Conservation (phyloP, 345 rosid species). For the Leavenworthia alabamica region DNA sequence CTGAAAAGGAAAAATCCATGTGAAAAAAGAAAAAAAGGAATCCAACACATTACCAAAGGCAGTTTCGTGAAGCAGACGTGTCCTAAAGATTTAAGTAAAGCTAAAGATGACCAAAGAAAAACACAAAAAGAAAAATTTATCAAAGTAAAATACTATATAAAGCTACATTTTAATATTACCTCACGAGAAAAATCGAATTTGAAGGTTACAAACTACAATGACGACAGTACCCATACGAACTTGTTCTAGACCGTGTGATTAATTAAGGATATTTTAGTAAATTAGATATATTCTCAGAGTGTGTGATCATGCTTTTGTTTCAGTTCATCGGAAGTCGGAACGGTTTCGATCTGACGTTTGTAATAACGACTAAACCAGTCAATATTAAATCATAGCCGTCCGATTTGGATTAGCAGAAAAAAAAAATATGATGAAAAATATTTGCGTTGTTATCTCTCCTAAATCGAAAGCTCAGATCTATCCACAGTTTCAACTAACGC, state of each 20-base stretch:
- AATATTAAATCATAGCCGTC: slow-evolving; percentile 23
- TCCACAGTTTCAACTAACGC: not conserved
- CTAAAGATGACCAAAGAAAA: slow-evolving; percentile 21
- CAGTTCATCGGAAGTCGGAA: slow-evolving; percentile 22
- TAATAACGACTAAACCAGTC: slow-evolving; percentile 6
- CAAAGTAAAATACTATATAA: not conserved
- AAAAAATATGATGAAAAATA: not conserved
- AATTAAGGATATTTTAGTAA: not conserved
- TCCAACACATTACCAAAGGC: slow-evolving; percentile 12
- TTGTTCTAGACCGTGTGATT: not conserved
- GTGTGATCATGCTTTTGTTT: slow-evolving; percentile 23
- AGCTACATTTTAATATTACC: not conserved
- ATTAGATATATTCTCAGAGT: not conserved
- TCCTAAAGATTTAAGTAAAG: slow-evolving; percentile 11
- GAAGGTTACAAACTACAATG: not conserved
- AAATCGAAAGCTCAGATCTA: slow-evolving; percentile 26
- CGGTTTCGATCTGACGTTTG: slow-evolving; percentile 24
- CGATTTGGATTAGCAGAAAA: not conserved
- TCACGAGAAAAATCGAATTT: not conserved
- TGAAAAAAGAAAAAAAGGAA: not conserved
- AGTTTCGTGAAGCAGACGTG: slow-evolving; percentile 31
- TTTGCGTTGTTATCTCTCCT: not conserved
- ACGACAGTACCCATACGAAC: not conserved
- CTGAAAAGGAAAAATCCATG: slow-evolving; percentile 23
- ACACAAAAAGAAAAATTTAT: slow-evolving; percentile 5